phyloP scores from a whole-genome alignment of 2,329 filamentous ascomycete species.

The Hawksworthiomyces lignivorus region DNA sequence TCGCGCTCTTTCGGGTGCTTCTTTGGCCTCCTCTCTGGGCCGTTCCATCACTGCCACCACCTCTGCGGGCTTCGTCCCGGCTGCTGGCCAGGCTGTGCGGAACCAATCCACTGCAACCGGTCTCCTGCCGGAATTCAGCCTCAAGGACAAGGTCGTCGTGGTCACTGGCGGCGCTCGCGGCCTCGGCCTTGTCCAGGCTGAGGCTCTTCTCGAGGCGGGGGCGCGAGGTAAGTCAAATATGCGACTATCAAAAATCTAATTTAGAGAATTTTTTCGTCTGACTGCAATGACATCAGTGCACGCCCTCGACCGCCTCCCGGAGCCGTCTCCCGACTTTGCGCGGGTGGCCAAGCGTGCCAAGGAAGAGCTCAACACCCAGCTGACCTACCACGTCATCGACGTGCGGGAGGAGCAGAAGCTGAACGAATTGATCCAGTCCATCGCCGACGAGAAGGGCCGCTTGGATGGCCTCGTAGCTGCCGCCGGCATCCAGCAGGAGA shows the following conservation, averaged over 20 bases:
- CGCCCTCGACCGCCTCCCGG: conserved; percentile 54
- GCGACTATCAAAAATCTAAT: neutral
- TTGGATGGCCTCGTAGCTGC: conserved; percentile 71
- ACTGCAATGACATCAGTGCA: conserved; percentile 40
- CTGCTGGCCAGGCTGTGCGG: neutral
- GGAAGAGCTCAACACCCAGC: conserved; percentile 55
- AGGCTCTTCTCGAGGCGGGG: conserved; percentile 72
- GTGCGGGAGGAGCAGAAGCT: conserved; percentile 64
- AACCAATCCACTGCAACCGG: neutral
- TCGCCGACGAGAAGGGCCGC: conserved; percentile 61
- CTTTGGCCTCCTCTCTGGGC: too few relatives aligned
- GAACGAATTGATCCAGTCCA: conserved; percentile 58
- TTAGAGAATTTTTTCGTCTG: neutral
- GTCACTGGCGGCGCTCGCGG: conserved; percentile 73
- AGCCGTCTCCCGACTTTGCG: conserved; percentile 52
- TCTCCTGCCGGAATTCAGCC: conserved; percentile 63
- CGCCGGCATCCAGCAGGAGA: conserved; percentile 74
- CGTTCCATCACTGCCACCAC: too few relatives aligned
- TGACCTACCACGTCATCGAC: conserved; percentile 73
- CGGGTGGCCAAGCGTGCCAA: conserved; percentile 55
- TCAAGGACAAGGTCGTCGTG: conserved; percentile 65
- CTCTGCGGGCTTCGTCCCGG: too few relatives aligned
- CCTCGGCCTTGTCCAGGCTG: conserved; percentile 68
- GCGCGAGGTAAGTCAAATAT: conserved; percentile 42
- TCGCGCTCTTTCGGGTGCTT: neutral